Conservation (phyloP, 2,329 filamentous ascomycete species). For the Fusarium keratoplasticum region DNA sequence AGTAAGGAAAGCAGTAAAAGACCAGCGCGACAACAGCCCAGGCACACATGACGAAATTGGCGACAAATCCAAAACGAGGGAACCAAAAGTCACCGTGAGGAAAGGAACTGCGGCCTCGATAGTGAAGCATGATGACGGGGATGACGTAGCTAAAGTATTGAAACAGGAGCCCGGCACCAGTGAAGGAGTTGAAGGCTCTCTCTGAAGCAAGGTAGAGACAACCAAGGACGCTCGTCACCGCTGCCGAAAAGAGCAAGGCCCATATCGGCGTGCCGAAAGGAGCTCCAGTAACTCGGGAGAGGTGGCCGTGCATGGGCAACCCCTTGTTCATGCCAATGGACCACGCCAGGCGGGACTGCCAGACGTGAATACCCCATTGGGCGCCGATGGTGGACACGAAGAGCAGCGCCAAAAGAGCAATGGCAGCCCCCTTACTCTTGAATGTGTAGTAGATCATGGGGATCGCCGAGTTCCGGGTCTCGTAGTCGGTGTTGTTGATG, state of each 20-base stretch:
- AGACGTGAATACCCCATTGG: neutral
- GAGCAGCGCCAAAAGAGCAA: neutral
- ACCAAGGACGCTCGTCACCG: neutral
- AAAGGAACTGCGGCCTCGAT: neutral
- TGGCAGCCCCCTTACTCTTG: neutral
- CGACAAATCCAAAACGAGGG: neutral
- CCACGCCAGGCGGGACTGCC: slow-evolving; percentile 15
- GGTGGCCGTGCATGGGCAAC: neutral
- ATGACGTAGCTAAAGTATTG: slow-evolving; percentile 3
- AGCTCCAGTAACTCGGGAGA: neutral
- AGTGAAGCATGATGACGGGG: too few species aligned
- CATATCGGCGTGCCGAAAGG: neutral
- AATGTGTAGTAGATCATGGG: neutral
- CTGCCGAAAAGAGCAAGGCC: neutral
- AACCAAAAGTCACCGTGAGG: slow-evolving; percentile 5
- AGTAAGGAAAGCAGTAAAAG: slow-evolving; percentile 8
- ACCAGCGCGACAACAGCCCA: neutral
- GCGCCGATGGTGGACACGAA: neutral
- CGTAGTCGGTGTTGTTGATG: neutral
- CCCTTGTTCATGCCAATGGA: slow-evolving; percentile 1
- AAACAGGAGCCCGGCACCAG: neutral
- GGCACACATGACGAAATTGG: neutral
- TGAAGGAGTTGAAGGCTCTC: slow-evolving; percentile 8
- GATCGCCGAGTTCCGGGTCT: neutral
- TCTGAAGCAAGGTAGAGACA: slow-evolving; percentile 3